A percentile compares a stretch with the other conserved stretches of the same genome.
phyloP scores from a whole-genome alignment of 2,329 filamentous ascomycete species.

The Lecanicillium sp. region DNA sequence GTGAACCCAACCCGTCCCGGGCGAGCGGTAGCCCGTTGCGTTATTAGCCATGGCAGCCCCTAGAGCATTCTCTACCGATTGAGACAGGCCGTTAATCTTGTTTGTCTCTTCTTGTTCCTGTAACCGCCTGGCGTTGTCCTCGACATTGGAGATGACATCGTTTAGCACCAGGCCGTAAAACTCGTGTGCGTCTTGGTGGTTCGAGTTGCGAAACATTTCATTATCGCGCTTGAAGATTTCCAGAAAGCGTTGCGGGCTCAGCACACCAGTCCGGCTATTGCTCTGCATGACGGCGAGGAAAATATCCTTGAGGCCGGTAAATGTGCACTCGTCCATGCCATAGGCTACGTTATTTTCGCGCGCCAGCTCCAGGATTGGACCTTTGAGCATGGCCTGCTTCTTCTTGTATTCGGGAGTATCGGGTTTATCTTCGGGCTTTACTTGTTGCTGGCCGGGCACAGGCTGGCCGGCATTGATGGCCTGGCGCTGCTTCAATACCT shows the following conservation, averaged over 20 bases:
- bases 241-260: conserved; percentile 86
- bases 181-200: conserved; percentile 98
- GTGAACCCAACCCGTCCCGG: conserved; percentile 82
- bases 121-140: conserved; percentile 68
- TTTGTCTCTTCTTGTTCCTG: conserved; percentile 37
- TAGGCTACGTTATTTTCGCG: conserved; percentile 74
- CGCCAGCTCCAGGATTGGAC: conserved; percentile 77
- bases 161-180: conserved; percentile 95
- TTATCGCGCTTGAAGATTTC: conserved; percentile 92
- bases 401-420: conserved; percentile 98
- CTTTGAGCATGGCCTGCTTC: conserved; percentile 82
- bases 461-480: conserved; percentile 46
- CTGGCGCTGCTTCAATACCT: conserved; percentile 48
- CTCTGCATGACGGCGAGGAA: conserved; percentile 84
- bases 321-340: conserved; percentile 90
- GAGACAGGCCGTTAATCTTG: conserved; percentile 35
- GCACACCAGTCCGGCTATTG: conserved; percentile 73
- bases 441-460: conserved; percentile 42
- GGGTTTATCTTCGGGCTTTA: conserved; percentile 80
- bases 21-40: conserved; percentile 40
- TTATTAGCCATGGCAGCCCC: conserved; percentile 25
- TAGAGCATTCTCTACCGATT: conserved; percentile 38
- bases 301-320: conserved; percentile 91
- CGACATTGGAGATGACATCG: conserved; percentile 88
- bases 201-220: conserved; percentile 92